These are phyloP conservation scores for Ophiostoma ulmi DNA, from an alignment of 2,329 filamentous ascomycete genomes.

Conservation along the genomic window DNA sequence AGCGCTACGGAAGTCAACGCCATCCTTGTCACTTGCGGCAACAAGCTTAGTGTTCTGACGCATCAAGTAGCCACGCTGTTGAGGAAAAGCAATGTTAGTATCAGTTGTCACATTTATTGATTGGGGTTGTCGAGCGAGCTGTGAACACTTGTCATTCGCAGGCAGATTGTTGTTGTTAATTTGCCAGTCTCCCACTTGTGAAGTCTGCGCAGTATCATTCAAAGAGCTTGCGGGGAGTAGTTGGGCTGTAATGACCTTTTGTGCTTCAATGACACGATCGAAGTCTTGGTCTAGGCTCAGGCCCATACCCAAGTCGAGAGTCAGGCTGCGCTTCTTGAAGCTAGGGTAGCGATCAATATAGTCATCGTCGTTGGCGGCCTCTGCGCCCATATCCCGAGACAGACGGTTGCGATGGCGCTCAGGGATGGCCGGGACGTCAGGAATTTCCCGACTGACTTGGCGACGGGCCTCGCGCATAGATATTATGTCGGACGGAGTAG, in stretches of 20 bases:
- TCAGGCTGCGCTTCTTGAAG: slow-evolving; percentile 76
- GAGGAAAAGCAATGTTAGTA: slow-evolving; percentile 58
- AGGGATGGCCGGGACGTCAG: slow-evolving; percentile 55
- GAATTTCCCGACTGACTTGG: slow-evolving; percentile 72
- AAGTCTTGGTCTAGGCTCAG: slow-evolving; percentile 89
- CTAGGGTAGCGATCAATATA: slow-evolving; percentile 61
- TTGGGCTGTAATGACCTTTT: slow-evolving; percentile 73
- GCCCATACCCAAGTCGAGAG: slow-evolving; percentile 73
- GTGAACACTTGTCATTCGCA: slow-evolving; percentile 21
- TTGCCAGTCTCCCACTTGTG: slow-evolving; percentile 30
- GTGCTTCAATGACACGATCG: slow-evolving; percentile 86
- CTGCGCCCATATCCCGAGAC: slow-evolving; percentile 43
- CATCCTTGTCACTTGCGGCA: slow-evolving; percentile 75
- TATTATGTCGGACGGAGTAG: slow-evolving; percentile 76
- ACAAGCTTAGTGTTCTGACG: slow-evolving; percentile 97
- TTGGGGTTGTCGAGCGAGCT: slow-evolving; percentile 21
- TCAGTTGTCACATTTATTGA: slow-evolving; percentile 31
- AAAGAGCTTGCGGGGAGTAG: slow-evolving; percentile 27
- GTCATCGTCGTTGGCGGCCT: slow-evolving; percentile 34
- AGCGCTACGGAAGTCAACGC: slow-evolving; percentile 49
- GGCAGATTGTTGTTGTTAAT: background rate
- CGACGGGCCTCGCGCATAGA: slow-evolving; percentile 83
- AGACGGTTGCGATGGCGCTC: slow-evolving; percentile 54
- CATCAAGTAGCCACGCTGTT: slow-evolving; percentile 97
- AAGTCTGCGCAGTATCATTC: slow-evolving; percentile 36